These are phyloP conservation scores for Ophiostoma tasmaniense DNA, from an alignment of 2,329 filamentous ascomycete genomes.

Conservation along the genomic window DNA sequence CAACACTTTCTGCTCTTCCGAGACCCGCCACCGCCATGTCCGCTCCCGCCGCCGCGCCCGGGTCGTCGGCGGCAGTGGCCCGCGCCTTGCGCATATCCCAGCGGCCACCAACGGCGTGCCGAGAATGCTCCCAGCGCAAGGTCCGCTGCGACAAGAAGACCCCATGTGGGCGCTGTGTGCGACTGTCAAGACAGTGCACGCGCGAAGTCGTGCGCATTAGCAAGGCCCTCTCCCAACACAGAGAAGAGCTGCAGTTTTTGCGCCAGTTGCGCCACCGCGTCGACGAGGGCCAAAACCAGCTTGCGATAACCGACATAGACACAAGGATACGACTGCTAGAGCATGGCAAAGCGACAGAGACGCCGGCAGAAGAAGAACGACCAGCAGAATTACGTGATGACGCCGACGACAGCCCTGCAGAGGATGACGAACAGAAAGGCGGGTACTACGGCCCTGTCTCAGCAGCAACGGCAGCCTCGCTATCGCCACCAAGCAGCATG, in stretches of 20 bases:
- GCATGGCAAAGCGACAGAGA: constrained; percentile 10
- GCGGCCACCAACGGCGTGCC: constrained; percentile 18
- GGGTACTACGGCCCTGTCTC: background rate
- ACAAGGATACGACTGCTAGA: constrained; percentile 15
- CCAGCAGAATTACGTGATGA: background rate
- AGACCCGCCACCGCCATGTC: no score
- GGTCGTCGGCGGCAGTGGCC: background rate
- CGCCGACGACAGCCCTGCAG: background rate
- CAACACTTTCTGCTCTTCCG: background rate
- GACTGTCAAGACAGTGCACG: constrained; percentile 15
- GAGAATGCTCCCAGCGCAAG: constrained; percentile 18
- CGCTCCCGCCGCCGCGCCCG: background rate
- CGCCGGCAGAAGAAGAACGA: background rate
- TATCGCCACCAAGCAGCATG: background rate
- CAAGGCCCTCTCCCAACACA: constrained; percentile 17
- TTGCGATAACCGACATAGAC: constrained; percentile 15
- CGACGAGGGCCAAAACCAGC: background rate
- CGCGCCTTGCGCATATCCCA: constrained; percentile 16
- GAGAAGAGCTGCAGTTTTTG: constrained; percentile 15
- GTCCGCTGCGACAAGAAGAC: constrained; percentile 16
- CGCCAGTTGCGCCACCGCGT: constrained; percentile 6
- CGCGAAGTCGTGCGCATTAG: constrained; percentile 19
- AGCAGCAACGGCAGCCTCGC: background rate
- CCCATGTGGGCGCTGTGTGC: constrained; percentile 17
- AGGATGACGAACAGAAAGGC: background rate